Evolutionary conservation across 352 stramenopile species (phyloP).

Genomic region (Lagenidium sp.): DNA sequence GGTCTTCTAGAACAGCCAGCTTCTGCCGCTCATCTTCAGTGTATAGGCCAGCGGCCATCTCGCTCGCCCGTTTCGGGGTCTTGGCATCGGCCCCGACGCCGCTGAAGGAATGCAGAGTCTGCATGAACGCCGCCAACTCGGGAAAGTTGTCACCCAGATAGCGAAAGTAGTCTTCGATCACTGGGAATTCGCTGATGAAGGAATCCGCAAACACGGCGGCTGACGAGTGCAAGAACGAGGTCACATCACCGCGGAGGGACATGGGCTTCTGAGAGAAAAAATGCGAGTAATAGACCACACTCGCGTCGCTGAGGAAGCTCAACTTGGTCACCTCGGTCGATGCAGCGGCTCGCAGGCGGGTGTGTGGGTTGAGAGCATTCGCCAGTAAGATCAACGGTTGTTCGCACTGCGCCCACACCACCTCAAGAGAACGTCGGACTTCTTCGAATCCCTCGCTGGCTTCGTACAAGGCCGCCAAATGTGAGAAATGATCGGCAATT

Average conservation of each 20-base stretch:
- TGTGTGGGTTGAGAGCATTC: slow-evolving; percentile 44
- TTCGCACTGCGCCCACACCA: slow-evolving; percentile 40
- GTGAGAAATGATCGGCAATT: slow-evolving; percentile 32
- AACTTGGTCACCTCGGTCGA: slow-evolving; percentile 41
- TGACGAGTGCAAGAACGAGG: slow-evolving; percentile 53
- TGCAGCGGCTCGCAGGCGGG: slow-evolving; percentile 28
- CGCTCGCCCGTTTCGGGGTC: not conserved
- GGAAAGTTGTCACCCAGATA: slow-evolving; percentile 56
- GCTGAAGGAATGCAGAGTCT: slow-evolving; percentile 34
- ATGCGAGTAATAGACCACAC: slow-evolving; percentile 40
- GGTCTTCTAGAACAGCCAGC: slow-evolving; percentile 15
- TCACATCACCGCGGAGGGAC: slow-evolving; percentile 50
- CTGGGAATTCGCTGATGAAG: slow-evolving; percentile 47
- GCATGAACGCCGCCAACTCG: slow-evolving; percentile 60
- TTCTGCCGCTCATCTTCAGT: slow-evolving; percentile 19
- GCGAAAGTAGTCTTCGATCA: slow-evolving; percentile 53
- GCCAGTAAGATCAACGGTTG: slow-evolving; percentile 60
- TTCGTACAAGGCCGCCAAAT: slow-evolving; percentile 32
- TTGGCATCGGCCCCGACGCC: not conserved
- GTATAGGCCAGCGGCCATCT: slow-evolving; percentile 2
- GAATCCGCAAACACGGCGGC: slow-evolving; percentile 32
- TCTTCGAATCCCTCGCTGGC: slow-evolving; percentile 33
- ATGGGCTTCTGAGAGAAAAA: slow-evolving; percentile 34
- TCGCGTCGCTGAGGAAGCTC: slow-evolving; percentile 48
- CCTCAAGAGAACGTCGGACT: slow-evolving; percentile 41